Conservation (phyloP, 2,329 filamentous ascomycete genomes). For the Xylariaceae sp. region DNA sequence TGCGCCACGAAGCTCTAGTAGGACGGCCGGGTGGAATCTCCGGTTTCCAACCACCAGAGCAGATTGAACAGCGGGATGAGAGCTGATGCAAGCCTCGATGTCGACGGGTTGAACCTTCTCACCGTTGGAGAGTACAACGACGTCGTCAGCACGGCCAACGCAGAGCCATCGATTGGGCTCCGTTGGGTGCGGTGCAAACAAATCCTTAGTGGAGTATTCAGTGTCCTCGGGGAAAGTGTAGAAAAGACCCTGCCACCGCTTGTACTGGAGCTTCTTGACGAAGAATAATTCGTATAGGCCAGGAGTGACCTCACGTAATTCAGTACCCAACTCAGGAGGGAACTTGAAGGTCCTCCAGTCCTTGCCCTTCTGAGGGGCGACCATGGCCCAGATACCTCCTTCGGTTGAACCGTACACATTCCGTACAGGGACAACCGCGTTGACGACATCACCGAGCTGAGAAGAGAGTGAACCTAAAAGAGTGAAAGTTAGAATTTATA, state of each 20-base stretch:
- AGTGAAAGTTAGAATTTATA: neutral
- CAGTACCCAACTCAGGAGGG: conserved; percentile 31
- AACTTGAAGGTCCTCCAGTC: conserved; percentile 37
- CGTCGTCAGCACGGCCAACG: conserved; percentile 34
- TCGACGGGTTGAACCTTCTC: conserved; percentile 36
- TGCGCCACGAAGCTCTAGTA: conserved; percentile 27
- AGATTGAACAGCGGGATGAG: conserved; percentile 32
- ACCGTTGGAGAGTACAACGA: conserved; percentile 34
- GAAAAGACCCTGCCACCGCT: conserved; percentile 35
- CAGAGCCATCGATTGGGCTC: conserved; percentile 34
- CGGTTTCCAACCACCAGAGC: conserved; percentile 34
- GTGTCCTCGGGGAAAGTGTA: conserved; percentile 35
- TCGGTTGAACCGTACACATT: conserved; percentile 36
- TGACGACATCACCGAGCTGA: conserved; percentile 32
- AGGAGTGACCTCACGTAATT: conserved; percentile 32
- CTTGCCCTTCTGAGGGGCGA: conserved; percentile 30
- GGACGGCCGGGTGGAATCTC: conserved; percentile 33
- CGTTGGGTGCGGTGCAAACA: conserved; percentile 32
- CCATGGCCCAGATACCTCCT: conserved; percentile 36
- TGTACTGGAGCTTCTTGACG: conserved; percentile 33
- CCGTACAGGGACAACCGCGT: conserved; percentile 31
- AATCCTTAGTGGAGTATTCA: conserved; percentile 34
- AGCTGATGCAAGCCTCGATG: conserved; percentile 31
- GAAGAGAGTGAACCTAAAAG: conserved; percentile 31
- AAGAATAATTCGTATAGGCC: conserved; percentile 35